Evolutionary conservation across 257 asterid genomes (phyloP), one percentile per base, ranked within the genome.

Genomic region (Cynanchum wilfordii): DNA sequence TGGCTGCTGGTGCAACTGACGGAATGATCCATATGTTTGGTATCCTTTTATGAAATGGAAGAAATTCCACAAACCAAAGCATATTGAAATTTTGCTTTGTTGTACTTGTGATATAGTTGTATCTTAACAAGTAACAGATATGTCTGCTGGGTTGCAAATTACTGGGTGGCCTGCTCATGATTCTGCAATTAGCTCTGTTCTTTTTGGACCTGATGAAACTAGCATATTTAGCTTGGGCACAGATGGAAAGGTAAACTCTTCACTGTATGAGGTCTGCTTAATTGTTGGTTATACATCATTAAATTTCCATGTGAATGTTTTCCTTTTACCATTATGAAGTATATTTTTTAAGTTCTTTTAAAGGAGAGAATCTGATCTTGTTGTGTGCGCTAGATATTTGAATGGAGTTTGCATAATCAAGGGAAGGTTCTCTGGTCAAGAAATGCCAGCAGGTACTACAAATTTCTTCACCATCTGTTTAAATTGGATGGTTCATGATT

Each of bases 101-200:
- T 20, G 10, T 19, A 45, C 20, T 27, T 59, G 45, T 67, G 56
- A 72, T 69, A 60, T 66, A 38, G 68, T 52, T 72, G 51, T 52
- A 66, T 78, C 91, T 90, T 87, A 83, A 89, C 87, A 69, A 70
- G 72, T 63, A 73, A 70, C 77, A 94, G 99, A 94, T 82, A 91
- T 91, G 97, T 85, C 96, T 84, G 96, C 97, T 71, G 95, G 97
- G 51, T 87, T 82, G 84, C 99, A 89, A 91, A 95, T 94, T 69
- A 94, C 93, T 57, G 99, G 97, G 75, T 94, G 97, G 99, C 99
- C 99, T 33, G 97, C 97, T 77, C 97, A 91, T 80, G 99, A 94
- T 76, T 85, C 86, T 80, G 93, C 95, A 36, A 91, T 94, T 75
- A 86, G 93, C 82, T 94, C 99, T 42, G 90, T 94, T 80, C 80